Conservation (phyloP, 768 basidiomycete species). For the Suillus fuscotomentosus region DNA sequence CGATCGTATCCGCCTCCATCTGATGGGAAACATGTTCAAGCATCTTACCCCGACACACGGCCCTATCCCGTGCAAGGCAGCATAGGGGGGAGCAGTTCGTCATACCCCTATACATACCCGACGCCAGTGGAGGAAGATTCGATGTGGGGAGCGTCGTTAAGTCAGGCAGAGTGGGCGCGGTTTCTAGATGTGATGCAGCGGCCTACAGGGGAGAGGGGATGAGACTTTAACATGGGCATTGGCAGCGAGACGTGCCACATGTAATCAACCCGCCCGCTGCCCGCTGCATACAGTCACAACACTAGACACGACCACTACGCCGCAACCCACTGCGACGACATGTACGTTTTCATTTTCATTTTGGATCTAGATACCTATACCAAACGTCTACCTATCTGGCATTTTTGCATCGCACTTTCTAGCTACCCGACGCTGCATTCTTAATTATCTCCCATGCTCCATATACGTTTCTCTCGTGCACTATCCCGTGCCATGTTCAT, state of each 20-base stretch:
- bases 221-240: background rate
- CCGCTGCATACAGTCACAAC: background rate
- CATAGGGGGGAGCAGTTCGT: background rate
- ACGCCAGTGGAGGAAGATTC: conserved; percentile 50
- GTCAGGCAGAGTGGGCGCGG: conserved; percentile 70
- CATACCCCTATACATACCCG: conserved; percentile 39
- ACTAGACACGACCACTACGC: background rate
- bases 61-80: background rate
- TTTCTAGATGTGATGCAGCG: conserved; percentile 67
- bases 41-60: background rate
- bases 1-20: background rate
- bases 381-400: background rate
- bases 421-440: conserved; percentile 7
- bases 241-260: background rate
- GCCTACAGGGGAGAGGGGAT: conserved; percentile 27
- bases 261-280: background rate
- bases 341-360: conserved; percentile 2
- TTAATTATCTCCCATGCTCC: conserved; percentile 12
- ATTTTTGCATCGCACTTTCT: conserved; percentile 3
- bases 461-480: background rate
- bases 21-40: background rate
- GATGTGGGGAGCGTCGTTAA: conserved; percentile 79
- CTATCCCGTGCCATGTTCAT: background rate
- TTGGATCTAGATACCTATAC: conserved; percentile 2
- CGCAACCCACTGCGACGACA: background rate